phyloP scores from a whole-genome alignment of 257 asterid genomes.

The Solanum bulbocastanum region DNA sequence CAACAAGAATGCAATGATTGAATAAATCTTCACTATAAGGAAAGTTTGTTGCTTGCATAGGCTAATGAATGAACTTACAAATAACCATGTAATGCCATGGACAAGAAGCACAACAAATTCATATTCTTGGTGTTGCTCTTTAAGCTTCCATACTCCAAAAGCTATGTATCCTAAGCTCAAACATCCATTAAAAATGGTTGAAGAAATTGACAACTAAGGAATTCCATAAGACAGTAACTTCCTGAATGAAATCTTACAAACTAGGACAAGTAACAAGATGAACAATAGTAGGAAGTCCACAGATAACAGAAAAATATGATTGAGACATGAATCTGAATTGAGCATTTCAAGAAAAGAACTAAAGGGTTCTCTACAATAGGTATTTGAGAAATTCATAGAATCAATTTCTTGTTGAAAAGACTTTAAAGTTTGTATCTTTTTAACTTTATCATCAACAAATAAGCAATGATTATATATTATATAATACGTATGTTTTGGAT shows the following conservation, averaged over 20 bases:
- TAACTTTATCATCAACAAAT: not conserved
- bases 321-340: not conserved
- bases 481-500: too few species aligned
- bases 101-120: not conserved
- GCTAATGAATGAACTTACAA: not conserved
- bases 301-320: not conserved
- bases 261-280: not conserved
- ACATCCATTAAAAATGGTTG: not conserved
- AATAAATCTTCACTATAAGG: not conserved
- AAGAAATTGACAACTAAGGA: not conserved
- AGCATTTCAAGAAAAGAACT: not conserved
- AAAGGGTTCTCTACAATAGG: not conserved
- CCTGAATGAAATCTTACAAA: not conserved
- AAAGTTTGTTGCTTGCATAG: not conserved
- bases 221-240: not conserved
- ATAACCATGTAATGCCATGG: constrained; percentile 12
- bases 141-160: not conserved
- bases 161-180: not conserved
- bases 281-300: not conserved
- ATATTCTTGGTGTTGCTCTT: not conserved
- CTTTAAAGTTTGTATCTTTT: not conserved
- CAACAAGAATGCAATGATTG: constrained; percentile 2
- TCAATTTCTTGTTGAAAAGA: not conserved
- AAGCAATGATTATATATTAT: too few species aligned
- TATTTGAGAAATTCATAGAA: not conserved